phyloP scores from a whole-genome alignment of 2,329 filamentous ascomycete genomes.

The Dactylellina drechsleri region DNA sequence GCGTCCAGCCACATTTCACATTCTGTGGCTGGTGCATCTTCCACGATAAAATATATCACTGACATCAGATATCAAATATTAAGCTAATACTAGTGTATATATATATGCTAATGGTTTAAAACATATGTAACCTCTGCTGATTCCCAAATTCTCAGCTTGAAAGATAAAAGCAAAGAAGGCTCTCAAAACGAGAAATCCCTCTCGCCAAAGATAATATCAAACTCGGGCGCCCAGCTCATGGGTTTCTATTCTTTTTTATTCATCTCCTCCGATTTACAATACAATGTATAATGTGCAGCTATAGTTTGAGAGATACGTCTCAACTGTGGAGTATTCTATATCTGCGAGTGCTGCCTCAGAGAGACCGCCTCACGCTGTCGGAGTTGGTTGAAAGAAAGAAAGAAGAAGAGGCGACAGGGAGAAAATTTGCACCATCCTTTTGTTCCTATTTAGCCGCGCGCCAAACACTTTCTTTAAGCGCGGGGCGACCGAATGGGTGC shows the following conservation, averaged over 20 bases:
- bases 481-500: slow-evolving; percentile 3
- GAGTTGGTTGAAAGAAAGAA: slow-evolving; percentile 39
- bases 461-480: neutral
- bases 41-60: neutral
- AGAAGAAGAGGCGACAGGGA: neutral
- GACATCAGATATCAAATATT: too few species aligned
- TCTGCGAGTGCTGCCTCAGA: slow-evolving; percentile 3
- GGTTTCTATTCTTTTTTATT: slow-evolving; percentile 36
- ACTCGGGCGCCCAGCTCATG: slow-evolving; percentile 55
- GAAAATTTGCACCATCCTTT: slow-evolving; percentile 5
- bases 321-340: slow-evolving; percentile 34
- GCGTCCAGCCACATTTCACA: slow-evolving; percentile 18
- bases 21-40: neutral
- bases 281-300: slow-evolving; percentile 33
- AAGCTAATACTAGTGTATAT: slow-evolving; percentile 1
- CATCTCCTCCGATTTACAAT: slow-evolving; percentile 47
- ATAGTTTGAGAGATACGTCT: slow-evolving; percentile 1
- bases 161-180: slow-evolving; percentile 29
- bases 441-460: slow-evolving; percentile 13
- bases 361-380: slow-evolving; percentile 33
- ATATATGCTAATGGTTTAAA: neutral
- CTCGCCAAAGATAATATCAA: slow-evolving; percentile 48
- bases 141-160: slow-evolving; percentile 55
- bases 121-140: slow-evolving; percentile 55
- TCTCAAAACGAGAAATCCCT: slow-evolving; percentile 50